phyloP scores from a whole-genome alignment of 2,329 filamentous ascomycete species.

The Calonectria leucothoes region DNA sequence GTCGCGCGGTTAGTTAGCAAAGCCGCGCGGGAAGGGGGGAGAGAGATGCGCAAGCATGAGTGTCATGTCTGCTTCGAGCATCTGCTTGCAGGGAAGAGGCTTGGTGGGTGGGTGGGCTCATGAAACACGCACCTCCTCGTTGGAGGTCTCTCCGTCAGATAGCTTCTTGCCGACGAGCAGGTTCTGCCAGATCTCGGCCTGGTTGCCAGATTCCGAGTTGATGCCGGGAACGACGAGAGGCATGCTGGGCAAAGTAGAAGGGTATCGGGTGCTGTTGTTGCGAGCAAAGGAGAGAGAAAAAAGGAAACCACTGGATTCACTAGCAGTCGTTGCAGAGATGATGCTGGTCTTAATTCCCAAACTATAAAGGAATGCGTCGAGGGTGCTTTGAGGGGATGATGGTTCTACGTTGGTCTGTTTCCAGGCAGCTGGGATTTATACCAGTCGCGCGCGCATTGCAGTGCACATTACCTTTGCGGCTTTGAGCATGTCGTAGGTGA shows the following conservation, averaged over 20 bases:
- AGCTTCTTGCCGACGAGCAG: constrained; percentile 75
- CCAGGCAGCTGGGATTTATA: neutral
- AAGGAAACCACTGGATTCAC: neutral
- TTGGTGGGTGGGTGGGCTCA: neutral
- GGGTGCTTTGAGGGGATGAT: neutral
- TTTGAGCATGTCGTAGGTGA: constrained; percentile 28
- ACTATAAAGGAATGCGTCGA: neutral
- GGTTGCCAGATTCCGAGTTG: constrained; percentile 57
- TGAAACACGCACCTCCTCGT: constrained; percentile 61
- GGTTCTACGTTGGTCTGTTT: neutral
- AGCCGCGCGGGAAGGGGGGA: neutral
- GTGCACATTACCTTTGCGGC: constrained; percentile 10
- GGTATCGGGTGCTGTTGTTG: neutral
- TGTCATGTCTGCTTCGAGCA: neutral
- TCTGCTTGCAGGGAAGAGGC: neutral
- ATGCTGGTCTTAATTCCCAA: neutral
- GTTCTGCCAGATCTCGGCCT: constrained; percentile 69
- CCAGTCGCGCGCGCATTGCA: neutral
- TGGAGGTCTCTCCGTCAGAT: constrained; percentile 57
- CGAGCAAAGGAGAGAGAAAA: too few relatives aligned
- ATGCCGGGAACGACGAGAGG: constrained; percentile 74
- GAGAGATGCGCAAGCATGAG: neutral
- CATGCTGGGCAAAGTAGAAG: constrained; percentile 55
- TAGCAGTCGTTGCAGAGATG: neutral
- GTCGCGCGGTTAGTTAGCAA: neutral